Evolutionary conservation across 441 rosid genomes (phyloP).

Genomic region (Bruguiera hainesii): DNA sequence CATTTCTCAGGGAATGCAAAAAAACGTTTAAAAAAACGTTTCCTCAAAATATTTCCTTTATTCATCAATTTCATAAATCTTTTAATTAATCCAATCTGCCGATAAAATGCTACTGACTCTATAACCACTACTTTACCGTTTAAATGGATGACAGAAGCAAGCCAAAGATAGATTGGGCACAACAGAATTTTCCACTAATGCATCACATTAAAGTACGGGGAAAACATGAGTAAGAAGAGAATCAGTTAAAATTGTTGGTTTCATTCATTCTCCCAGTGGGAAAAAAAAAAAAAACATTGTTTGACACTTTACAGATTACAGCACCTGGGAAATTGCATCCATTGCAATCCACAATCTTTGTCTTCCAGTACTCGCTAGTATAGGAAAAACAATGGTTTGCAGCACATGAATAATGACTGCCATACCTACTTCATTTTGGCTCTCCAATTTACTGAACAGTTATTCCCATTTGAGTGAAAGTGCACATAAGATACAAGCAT

Average conservation of each 20-base stretch:
- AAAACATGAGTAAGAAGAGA: background rate
- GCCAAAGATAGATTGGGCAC: background rate
- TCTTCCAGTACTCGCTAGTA: background rate
- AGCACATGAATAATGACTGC: background rate
- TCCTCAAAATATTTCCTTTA: background rate
- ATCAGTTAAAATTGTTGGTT: background rate
- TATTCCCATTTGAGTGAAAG: background rate
- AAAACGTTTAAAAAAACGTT: background rate
- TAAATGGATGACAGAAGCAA: background rate
- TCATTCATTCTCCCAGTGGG: background rate
- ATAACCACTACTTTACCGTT: no score
- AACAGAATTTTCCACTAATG: background rate
- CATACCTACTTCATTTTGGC: background rate
- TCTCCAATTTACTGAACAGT: background rate
- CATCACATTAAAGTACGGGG: background rate
- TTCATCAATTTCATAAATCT: background rate
- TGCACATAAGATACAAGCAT: background rate
- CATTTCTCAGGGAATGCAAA: background rate
- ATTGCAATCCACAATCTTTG: slow-evolving; percentile 3
- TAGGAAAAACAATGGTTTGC: background rate
- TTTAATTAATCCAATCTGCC: background rate
- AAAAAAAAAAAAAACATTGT: background rate
- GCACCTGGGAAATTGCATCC: background rate
- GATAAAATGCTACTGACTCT: background rate
- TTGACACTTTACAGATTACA: background rate